Base-by-base conservation (phyloP, 441 rosid genomes). In the Aquilaria agallochum region DNA sequence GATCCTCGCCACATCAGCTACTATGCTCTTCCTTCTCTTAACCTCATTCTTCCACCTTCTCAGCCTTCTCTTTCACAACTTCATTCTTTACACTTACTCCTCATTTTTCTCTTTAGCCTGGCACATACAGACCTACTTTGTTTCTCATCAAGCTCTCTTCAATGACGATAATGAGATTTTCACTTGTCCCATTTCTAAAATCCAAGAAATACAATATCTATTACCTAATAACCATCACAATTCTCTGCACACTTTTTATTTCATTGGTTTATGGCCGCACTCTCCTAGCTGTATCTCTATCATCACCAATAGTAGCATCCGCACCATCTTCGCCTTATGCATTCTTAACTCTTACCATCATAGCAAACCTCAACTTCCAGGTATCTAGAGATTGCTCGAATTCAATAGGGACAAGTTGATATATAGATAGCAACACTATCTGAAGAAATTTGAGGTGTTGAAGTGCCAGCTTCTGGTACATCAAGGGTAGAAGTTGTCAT, bases 371-470 rank as follows among this genome's bases (percentile, higher is more conserved):
- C 65, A 82, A 80, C 74, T 83, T 83, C 76, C 11, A 42, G 91
- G 84, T 53, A 63, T 27, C 0, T 66, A 74, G 34, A 73, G 97
- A 53, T 88, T 95, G 40, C 56, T 81, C 51, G 71, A 62, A 54
- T 90, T 72, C 66, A 33, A 72, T 0, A 67, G 93, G 36, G 56
- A 60, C 0, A 62, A 66, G 33, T 50, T 88, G 33, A 78, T 74
- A 58, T 88, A 84, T 62, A 69, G 93, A 53, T 91, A 90, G 63
- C 78, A 95, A 40, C 97, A 90, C 71, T 88, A 91, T 49, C 97
- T 93, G 0, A 77, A 65, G 55, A 76, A 63, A 15, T 62, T 59
- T 15, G 69, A 57, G 62, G 10, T 54, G 12, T 31, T 83, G 13
- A 73, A 59, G 57, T 83, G 89, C 11, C 68, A 82, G 2, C 65